These are phyloP conservation scores for Ascomycota sp. DNA, from an alignment of 2,329 filamentous ascomycete species.

Conservation along the genomic window DNA sequence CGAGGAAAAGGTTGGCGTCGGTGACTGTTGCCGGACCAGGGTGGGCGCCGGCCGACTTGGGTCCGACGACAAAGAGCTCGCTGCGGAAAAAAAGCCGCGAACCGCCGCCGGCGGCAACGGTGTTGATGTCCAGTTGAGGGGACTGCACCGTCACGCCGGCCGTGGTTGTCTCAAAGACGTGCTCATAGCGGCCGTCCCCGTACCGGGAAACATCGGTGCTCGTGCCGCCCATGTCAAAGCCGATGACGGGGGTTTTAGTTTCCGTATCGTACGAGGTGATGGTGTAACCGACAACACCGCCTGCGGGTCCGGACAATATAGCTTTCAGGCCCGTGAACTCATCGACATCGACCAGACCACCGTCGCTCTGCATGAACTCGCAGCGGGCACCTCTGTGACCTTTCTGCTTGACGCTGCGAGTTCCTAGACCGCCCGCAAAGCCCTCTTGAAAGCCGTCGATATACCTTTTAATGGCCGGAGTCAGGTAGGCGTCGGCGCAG, in stretches of 20 bases:
- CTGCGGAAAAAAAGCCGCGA: conserved; percentile 51
- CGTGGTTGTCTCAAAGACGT: conserved; percentile 52
- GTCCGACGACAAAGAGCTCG: conserved; percentile 52
- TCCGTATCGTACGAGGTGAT: conserved; percentile 49
- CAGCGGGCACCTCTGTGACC: conserved; percentile 34
- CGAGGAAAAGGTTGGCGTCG: conserved; percentile 50
- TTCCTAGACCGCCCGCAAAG: conserved; percentile 14
- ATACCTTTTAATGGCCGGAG: conserved; percentile 16
- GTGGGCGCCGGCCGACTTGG: conserved; percentile 49
- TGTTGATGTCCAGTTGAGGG: conserved; percentile 66
- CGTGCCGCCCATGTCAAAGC: conserved; percentile 56
- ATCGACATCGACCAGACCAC: conserved; percentile 30
- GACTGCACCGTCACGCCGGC: conserved; percentile 62
- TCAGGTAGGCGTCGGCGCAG: conserved; percentile 22
- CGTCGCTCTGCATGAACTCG: conserved; percentile 52
- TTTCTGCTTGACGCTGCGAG: conserved; percentile 47
- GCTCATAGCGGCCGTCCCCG: conserved; percentile 19
- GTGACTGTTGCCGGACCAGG: conserved; percentile 54
- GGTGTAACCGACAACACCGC: conserved; percentile 58
- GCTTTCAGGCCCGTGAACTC: conserved; percentile 49
- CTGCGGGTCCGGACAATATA: conserved; percentile 56
- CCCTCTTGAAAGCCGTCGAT: conserved; percentile 15
- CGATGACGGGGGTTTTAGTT: conserved; percentile 50
- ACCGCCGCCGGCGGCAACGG: conserved; percentile 58
- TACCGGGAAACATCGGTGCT: conserved; percentile 57